Base-by-base conservation (phyloP, 1,284 basidiomycete genomes). In the Marasmius tenuissimus region DNA sequence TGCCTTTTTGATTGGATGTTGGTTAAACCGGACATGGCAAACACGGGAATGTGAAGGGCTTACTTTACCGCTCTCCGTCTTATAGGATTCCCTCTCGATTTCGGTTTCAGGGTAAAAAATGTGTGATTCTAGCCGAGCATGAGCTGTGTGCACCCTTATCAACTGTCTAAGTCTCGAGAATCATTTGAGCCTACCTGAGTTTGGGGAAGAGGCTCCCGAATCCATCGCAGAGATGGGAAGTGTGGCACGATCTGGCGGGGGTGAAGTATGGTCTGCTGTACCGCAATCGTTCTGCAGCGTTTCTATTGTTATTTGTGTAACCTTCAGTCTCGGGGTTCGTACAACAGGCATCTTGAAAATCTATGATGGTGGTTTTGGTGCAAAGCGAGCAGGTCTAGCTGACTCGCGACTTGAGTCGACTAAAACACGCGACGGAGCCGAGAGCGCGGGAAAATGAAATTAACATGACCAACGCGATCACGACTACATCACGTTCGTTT, bases 51-150 rank as follows among this genome's bases (percentile, higher is more conserved):
- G 37, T 6, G n/a, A 33, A 60, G 47, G 22, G 18, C 55, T 57
- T 49, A 71, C 72, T 64, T 72, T 74, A 49, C 72, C 72, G 35
- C 50, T 47, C 22, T 60, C 61, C 10, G 68, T 71, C 58, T 59
- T 66, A 52, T 62, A 70, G 20, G 61, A 49, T 51, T 57, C 61
- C 48, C 71, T 60, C 35, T 66, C 61, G 48, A 58, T 20, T 42
- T 49, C 53, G 33, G 58, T 67, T 38, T 49, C 48, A 27, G 71
- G 70, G 59, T 65, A 69, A 42, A 45, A 84, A 5, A 54, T 54
- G n/a, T 54, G 12, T n/a, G 45, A 4, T n/a, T 8, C 20, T 47
- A n/a, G 7, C 45, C 7, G 45, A 20, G 20, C n/a, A n/a, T 47
- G 16, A 42, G 27, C 27, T 27, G 4, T 2, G 27, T 4, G 27